Evolutionary conservation across 495 filamentous ascomycete genomes (phyloP).

Genomic region (Tuber brumale): DNA sequence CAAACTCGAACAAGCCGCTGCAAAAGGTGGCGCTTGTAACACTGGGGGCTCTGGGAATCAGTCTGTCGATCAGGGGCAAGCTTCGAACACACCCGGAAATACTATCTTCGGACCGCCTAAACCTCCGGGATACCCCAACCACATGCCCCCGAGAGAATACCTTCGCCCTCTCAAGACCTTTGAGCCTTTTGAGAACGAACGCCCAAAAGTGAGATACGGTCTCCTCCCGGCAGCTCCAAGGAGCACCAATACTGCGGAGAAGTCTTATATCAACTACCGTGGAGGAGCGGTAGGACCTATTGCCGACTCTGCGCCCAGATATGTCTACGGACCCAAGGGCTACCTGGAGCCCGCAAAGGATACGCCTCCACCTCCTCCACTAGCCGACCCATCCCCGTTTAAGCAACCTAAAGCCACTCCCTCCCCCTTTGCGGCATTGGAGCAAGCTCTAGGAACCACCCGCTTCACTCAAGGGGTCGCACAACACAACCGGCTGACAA

Average conservation of each 20-base stretch:
- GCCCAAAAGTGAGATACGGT: not conserved
- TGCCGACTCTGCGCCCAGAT: not conserved
- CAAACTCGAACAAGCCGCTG: not conserved
- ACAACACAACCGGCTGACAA: not conserved
- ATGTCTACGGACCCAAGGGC: not conserved
- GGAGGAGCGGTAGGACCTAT: not conserved
- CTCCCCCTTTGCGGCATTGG: not conserved
- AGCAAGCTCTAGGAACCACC: not conserved
- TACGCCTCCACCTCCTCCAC: not conserved
- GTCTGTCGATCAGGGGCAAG: not conserved
- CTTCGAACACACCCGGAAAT: not conserved
- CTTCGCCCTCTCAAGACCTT: not conserved
- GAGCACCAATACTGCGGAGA: not conserved
- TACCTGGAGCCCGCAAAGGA: not conserved
- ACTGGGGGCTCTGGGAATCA: not conserved
- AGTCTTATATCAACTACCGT: not conserved
- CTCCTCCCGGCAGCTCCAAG: constrained; percentile 1
- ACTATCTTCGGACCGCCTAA: not conserved
- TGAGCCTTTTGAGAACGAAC: not conserved
- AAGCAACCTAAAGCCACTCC: not conserved
- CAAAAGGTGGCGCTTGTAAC: not conserved
- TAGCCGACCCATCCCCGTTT: not conserved
- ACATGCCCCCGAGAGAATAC: not conserved
- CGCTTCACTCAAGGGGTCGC: not conserved
- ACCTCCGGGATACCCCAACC: not conserved